Conservation (phyloP, 2,329 filamentous ascomycete species). For the Alternaria rosae region DNA sequence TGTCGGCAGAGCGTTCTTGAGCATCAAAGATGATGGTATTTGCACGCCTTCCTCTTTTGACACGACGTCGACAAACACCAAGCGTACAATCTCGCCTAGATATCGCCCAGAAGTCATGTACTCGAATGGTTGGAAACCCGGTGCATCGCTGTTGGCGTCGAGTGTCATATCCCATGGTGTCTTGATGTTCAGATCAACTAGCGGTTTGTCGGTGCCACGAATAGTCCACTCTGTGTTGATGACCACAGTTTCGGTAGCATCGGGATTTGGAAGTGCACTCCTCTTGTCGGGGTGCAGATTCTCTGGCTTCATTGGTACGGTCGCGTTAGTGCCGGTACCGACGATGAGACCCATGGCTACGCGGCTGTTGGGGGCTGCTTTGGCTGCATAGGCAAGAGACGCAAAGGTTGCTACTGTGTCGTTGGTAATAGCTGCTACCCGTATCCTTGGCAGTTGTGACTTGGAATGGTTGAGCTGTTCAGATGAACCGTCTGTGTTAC, state of each 20-base stretch:
- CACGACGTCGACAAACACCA: constrained; percentile 74
- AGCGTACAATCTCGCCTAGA: constrained; percentile 76
- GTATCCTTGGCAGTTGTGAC: constrained; percentile 63
- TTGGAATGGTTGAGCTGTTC: constrained; percentile 16
- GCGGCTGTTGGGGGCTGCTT: constrained; percentile 66
- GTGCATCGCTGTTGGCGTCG: constrained; percentile 70
- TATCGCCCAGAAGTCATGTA: constrained; percentile 85
- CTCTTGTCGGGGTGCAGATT: constrained; percentile 70
- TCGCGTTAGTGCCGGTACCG: constrained; percentile 82
- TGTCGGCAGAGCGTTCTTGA: constrained; percentile 71
- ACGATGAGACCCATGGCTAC: constrained; percentile 83
- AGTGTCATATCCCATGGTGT: constrained; percentile 75
- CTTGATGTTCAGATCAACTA: constrained; percentile 69
- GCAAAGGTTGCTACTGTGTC: constrained; percentile 82
- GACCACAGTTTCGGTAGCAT: constrained; percentile 67
- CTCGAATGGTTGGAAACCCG: constrained; percentile 82
- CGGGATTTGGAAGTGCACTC: constrained; percentile 42
- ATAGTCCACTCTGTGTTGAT: constrained; percentile 89
- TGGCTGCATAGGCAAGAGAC: constrained; percentile 76
- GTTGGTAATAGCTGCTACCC: constrained; percentile 79
- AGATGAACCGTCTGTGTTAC: constrained; percentile 50
- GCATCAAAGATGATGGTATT: constrained; percentile 64
- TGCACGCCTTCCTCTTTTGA: constrained; percentile 37
- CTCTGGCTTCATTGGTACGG: constrained; percentile 72
- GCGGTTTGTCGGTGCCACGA: constrained; percentile 73